Base-by-base conservation (phyloP, 2,329 filamentous ascomycete genomes). In the Fusarium chuoi region DNA sequence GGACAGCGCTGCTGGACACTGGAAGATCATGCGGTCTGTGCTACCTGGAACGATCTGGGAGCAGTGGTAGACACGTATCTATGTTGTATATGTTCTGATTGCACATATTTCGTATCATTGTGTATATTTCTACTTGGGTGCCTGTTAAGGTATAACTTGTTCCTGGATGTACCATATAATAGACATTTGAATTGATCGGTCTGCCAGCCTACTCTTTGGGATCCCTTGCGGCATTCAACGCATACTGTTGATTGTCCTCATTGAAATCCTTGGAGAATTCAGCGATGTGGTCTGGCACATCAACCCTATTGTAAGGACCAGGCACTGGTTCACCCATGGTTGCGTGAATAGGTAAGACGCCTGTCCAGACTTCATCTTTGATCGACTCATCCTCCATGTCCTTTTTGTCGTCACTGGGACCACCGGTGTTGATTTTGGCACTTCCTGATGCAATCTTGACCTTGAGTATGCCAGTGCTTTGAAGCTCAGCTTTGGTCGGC, bases 21-120 rank as follows among this genome's bases (percentile, higher is more conserved):
- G 96, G 96, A 85, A 84, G 48, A 92, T 99, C 52, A 99, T 99
- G 95, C 90, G 96, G 79, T 89, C 85, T 2, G 95, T 98, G 6
- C 76, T 98, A 71, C 95, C 95, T 3, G 86, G 86, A 64, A 84
- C 84, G 18, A 89, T 98, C 33, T 99, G 96, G 96, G 93, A 97
- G 84, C 89, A 90, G 78, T 98, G 94, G 94, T 75, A 60, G 56
- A 64, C 36, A 20, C 28, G 22, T 35, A 15, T 39, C n/a, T 35
- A 30, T 28, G 33, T 8, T 62, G 45, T 57, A 64, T 33, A 60
- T 62, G 30, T 17, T 45, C 12, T 42, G 46, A 28, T 30, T 28
- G 42, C 55, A 59, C 38, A 64, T 62, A 45, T 15, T 51, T 28
- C 54, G 56, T 39, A 63, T 26, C n/a, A 36, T 55, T 39, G 67